Conservation (phyloP, 495 filamentous ascomycete genomes). For the Penicillium daleae region DNA sequence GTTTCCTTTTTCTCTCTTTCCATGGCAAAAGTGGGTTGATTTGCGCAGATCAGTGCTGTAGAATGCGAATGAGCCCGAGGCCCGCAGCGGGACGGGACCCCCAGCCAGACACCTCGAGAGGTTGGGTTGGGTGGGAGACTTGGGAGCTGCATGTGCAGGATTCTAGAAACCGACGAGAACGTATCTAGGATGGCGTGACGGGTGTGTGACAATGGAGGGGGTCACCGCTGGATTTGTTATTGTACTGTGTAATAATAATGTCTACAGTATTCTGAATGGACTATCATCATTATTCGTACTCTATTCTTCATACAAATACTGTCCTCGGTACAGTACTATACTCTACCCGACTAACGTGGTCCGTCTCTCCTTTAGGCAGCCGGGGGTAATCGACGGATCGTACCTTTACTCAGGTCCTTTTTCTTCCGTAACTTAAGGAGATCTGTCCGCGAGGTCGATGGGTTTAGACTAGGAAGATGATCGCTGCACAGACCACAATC, state of each 20-base stretch:
- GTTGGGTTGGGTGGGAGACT: background rate
- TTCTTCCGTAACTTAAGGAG: slow-evolving; percentile 2
- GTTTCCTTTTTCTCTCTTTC: background rate
- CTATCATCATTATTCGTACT: background rate
- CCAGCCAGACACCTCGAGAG: slow-evolving; percentile 8
- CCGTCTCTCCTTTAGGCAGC: background rate
- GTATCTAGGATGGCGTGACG: slow-evolving; percentile 20
- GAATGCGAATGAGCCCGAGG: slow-evolving; percentile 12
- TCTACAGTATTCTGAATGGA: too few relatives aligned
- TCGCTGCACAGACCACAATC: slow-evolving; percentile 12
- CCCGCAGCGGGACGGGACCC: slow-evolving; percentile 23
- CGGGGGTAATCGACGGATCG: background rate
- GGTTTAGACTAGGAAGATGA: background rate
- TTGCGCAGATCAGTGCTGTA: slow-evolving; percentile 23
- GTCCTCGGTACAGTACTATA: background rate
- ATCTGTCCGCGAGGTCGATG: background rate
- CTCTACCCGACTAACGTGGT: background rate
- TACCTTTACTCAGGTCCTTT: background rate
- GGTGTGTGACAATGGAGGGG: background rate
- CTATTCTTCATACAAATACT: background rate
- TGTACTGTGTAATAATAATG: too few relatives aligned
- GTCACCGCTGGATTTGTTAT: slow-evolving; percentile 9
- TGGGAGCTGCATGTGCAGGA: slow-evolving; percentile 20
- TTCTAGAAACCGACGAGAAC: slow-evolving; percentile 31
- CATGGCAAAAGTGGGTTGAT: slow-evolving; percentile 11